A percentile compares a stretch with the other conserved stretches of the same genome.
Conservation (phyloP, 805 yeast genomes). For the Huiozyma sinensis region DNA sequence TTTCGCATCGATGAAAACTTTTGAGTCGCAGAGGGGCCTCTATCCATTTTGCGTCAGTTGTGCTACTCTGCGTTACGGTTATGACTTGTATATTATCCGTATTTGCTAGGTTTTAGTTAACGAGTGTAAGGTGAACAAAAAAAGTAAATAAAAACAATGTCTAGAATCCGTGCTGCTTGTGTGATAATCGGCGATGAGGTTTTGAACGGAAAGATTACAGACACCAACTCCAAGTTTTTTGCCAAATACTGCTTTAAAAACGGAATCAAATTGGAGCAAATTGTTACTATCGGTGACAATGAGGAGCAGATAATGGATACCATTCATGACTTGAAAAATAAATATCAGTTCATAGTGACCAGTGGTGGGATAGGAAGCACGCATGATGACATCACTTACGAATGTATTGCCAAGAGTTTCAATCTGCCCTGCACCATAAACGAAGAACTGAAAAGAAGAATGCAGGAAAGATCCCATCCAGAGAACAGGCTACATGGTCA, state of each 20-base stretch:
- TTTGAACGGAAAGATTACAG: conserved; percentile 72
- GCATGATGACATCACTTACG: conserved; percentile 82
- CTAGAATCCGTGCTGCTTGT: conserved; percentile 25
- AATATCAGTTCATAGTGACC: conserved; percentile 59
- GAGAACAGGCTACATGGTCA: conserved; percentile 28
- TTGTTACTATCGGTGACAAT: conserved; percentile 72
- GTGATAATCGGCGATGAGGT: conserved; percentile 74
- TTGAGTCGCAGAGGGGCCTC: too few relatives aligned
- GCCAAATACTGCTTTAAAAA: conserved; percentile 58
- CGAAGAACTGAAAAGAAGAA: conserved; percentile 45
- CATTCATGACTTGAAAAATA: conserved; percentile 33
- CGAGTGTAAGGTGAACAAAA: too few relatives aligned
- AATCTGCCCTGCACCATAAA: conserved; percentile 41
- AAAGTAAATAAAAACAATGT: not conserved
- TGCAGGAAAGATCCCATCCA: conserved; percentile 39
- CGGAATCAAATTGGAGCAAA: conserved; percentile 56
- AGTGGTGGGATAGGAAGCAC: conserved; percentile 71
- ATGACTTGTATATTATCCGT: too few relatives aligned
- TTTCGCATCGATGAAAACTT: too few relatives aligned
- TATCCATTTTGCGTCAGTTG: too few relatives aligned
- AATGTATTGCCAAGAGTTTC: conserved; percentile 58
- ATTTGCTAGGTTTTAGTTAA: too few relatives aligned
- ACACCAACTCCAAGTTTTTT: conserved; percentile 64
- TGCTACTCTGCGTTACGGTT: too few relatives aligned
- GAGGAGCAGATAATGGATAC: conserved; percentile 49